A percentile compares a stretch with the other conserved stretches of the same genome.
Evolutionary conservation across 1,284 basidiomycete species (phyloP).

Genomic region (Phaffia rhodozyma): DNA sequence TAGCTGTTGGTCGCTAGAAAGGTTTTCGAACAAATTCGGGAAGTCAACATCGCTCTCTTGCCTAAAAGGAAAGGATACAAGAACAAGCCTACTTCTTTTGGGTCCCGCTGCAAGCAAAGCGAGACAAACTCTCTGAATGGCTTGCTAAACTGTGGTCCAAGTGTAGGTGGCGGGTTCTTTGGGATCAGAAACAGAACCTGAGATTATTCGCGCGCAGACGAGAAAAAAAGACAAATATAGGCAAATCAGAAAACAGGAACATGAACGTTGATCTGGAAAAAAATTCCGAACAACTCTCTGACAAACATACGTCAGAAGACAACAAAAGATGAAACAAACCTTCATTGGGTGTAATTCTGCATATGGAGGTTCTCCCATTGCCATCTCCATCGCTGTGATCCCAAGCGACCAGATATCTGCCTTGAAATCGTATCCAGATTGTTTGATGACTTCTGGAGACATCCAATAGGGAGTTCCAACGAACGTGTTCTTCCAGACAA

Average conservation of each 20-base stretch:
- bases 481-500: constrained; percentile 59
- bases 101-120: constrained; percentile 85
- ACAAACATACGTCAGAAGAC: neutral
- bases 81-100: constrained; percentile 54
- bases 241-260: neutral
- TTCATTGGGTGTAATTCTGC: constrained; percentile 99
- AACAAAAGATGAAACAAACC: constrained; percentile 38
- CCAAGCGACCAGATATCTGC: constrained; percentile 96
- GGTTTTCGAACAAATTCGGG: constrained; percentile 2
- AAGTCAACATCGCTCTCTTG: neutral
- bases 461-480: constrained; percentile 98
- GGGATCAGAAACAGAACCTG: constrained; percentile 95
- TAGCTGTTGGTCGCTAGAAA: constrained; percentile 73
- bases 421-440: constrained; percentile 97
- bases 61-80: neutral
- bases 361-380: constrained; percentile 93
- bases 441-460: constrained; percentile 99
- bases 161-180: constrained; percentile 84
- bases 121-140: constrained; percentile 89
- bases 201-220: neutral
- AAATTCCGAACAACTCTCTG: neutral
- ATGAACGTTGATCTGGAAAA: neutral
- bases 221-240: neutral
- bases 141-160: constrained; percentile 80
- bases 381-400: constrained; percentile 94